Conservation (phyloP, 2,329 filamentous ascomycete genomes). For the Exophiala viscosa region DNA sequence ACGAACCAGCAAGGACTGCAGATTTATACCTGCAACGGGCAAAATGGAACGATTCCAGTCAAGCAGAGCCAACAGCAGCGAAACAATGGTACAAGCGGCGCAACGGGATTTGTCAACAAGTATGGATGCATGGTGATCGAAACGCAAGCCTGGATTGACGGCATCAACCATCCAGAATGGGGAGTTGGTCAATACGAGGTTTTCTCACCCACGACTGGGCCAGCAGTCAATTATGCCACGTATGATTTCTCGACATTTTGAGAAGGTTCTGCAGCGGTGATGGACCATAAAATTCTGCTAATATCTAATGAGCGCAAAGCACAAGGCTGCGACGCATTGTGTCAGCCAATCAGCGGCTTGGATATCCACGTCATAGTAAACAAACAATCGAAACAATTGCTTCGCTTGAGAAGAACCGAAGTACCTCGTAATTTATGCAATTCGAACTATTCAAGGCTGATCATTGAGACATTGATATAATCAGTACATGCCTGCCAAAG, state of each 20-base stretch:
- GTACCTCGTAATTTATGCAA: too few species aligned
- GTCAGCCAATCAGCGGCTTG: slow-evolving; percentile 16
- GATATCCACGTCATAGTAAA: slow-evolving; percentile 22
- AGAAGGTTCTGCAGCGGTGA: not conserved
- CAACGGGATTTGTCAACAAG: slow-evolving; percentile 50
- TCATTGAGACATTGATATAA: not conserved
- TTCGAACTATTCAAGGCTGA: too few species aligned
- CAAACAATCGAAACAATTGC: slow-evolving; percentile 12
- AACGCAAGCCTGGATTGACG: slow-evolving; percentile 91
- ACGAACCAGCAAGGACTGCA: slow-evolving; percentile 85
- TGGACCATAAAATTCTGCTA: not conserved
- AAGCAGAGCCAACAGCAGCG: slow-evolving; percentile 45
- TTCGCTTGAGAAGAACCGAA: too few species aligned
- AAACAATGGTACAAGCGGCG: slow-evolving; percentile 55
- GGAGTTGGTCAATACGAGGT: slow-evolving; percentile 52
- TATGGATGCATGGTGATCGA: slow-evolving; percentile 88
- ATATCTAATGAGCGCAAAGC: not conserved
- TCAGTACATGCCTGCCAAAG: not conserved
- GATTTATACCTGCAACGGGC: slow-evolving; percentile 76
- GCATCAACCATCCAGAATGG: slow-evolving; percentile 89
- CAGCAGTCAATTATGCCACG: slow-evolving; percentile 42
- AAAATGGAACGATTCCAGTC: slow-evolving; percentile 60
- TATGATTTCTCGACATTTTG: slow-evolving; percentile 44
- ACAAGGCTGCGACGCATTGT: not conserved
- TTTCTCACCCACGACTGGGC: slow-evolving; percentile 39